A percentile compares a stretch with the other conserved stretches of the same genome.
These are phyloP conservation scores for Aspergillus nidulans DNA, from an alignment of 495 filamentous ascomycete genomes.

Conservation along the genomic window DNA sequence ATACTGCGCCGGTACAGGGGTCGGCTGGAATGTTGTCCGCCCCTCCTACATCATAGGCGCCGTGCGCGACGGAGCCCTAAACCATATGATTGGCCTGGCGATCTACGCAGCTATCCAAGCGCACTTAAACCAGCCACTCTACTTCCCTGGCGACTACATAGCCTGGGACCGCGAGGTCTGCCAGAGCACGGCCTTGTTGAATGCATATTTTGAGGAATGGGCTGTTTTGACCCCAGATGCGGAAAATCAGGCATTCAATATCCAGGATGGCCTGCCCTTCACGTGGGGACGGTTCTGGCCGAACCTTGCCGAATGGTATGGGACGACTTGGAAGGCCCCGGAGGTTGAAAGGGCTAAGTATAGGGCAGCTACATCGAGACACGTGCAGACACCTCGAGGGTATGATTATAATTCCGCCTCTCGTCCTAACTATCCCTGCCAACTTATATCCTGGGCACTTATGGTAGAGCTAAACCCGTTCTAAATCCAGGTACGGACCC, in stretches of 20 bases:
- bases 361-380: slow-evolving; percentile 14
- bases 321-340: slow-evolving; percentile 24
- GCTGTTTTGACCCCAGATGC: slow-evolving; percentile 33
- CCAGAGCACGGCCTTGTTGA: slow-evolving; percentile 36
- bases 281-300: slow-evolving; percentile 45
- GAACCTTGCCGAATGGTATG: slow-evolving; percentile 40
- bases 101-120: slow-evolving; percentile 44
- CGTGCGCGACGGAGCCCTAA: slow-evolving; percentile 47
- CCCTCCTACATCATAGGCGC: slow-evolving; percentile 48
- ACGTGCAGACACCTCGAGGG: slow-evolving; percentile 26
- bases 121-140: slow-evolving; percentile 29
- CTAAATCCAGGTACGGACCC: slow-evolving; percentile 19
- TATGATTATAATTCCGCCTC: slow-evolving; percentile 9
- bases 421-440: neutral
- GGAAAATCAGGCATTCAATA: slow-evolving; percentile 43
- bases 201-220: slow-evolving; percentile 50
- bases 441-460: too few relatives aligned
- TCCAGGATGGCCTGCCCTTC: slow-evolving; percentile 37
- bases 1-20: slow-evolving; percentile 15
- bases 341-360: slow-evolving; percentile 25
- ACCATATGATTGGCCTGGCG: slow-evolving; percentile 42
- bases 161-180: slow-evolving; percentile 40
- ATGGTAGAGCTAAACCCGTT: neutral
- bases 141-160: slow-evolving; percentile 36
- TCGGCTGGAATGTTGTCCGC: slow-evolving; percentile 36